Conservation (phyloP, 2,329 filamentous ascomycete species). For the Rasamsonia emersonii region DNA sequence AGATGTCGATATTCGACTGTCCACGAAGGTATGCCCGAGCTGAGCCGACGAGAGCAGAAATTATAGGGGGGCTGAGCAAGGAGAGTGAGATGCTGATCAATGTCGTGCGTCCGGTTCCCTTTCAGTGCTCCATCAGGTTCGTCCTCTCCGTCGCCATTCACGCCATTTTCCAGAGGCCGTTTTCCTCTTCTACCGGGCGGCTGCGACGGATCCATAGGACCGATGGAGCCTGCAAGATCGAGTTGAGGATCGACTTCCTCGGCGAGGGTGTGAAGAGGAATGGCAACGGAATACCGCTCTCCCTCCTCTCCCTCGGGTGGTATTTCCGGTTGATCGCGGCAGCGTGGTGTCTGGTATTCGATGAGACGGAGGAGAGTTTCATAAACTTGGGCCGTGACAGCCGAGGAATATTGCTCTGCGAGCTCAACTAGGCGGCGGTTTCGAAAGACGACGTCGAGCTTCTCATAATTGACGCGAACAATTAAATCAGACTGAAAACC, state of each 20-base stretch:
- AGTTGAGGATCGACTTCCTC: slow-evolving; percentile 29
- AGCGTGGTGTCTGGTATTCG: slow-evolving; percentile 60
- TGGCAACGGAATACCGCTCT: slow-evolving; percentile 28
- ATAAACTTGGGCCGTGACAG: slow-evolving; percentile 70
- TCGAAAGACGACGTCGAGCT: slow-evolving; percentile 72
- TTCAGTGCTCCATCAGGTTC: slow-evolving; percentile 44
- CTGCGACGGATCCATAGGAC: slow-evolving; percentile 21
- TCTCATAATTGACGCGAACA: slow-evolving; percentile 75
- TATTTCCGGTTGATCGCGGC: slow-evolving; percentile 41
- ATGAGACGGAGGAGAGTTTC: slow-evolving; percentile 61
- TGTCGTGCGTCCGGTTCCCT: slow-evolving; percentile 23
- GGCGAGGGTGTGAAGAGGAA: slow-evolving; percentile 26
- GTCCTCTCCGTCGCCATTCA: slow-evolving; percentile 23
- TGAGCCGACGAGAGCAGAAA: slow-evolving; percentile 26
- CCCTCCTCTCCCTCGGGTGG: slow-evolving; percentile 34
- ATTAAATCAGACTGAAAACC: slow-evolving; percentile 58
- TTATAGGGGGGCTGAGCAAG: slow-evolving; percentile 36
- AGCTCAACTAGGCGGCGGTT: slow-evolving; percentile 69
- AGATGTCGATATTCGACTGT: slow-evolving; percentile 73
- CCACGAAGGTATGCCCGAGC: slow-evolving; percentile 61
- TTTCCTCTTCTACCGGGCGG: slow-evolving; percentile 21
- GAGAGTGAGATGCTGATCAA: slow-evolving; percentile 40
- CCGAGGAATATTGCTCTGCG: slow-evolving; percentile 60
- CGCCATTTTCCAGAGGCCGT: slow-evolving; percentile 20
- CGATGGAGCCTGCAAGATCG: slow-evolving; percentile 29